A percentile compares a stretch with the other conserved stretches of the same genome.
Evolutionary conservation across 306 rosid species (phyloP).

Genomic region (Inga oerstediana): DNA sequence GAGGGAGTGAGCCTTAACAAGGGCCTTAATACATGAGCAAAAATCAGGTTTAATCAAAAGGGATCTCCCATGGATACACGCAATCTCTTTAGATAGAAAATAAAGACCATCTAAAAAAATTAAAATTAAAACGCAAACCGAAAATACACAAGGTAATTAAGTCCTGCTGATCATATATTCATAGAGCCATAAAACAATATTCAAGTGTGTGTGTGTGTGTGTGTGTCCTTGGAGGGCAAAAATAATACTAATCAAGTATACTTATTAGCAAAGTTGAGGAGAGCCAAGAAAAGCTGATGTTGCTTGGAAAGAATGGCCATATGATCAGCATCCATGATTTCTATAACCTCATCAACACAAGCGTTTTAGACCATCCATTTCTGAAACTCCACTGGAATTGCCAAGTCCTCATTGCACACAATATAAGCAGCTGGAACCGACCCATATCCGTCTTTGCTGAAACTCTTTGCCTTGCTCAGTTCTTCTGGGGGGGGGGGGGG

Average conservation of each 20-base stretch:
- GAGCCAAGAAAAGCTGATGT: slow-evolving; percentile 35
- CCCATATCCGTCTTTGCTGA: slow-evolving; percentile 48
- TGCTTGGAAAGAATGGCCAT: slow-evolving; percentile 53
- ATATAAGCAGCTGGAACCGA: slow-evolving; percentile 40
- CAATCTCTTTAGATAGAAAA: too few relatives aligned
- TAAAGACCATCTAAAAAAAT: too few relatives aligned
- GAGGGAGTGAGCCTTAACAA: too few relatives aligned
- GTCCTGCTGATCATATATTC: too few relatives aligned
- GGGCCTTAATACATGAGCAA: too few relatives aligned
- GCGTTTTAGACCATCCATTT: slow-evolving; percentile 56
- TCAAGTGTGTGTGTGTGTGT: too few relatives aligned
- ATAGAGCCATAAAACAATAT: too few relatives aligned
- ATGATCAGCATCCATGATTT: slow-evolving; percentile 56
- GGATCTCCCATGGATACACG: too few relatives aligned
- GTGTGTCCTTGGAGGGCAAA: too few relatives aligned
- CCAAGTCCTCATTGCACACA: slow-evolving; percentile 43
- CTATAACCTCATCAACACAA: slow-evolving; percentile 42
- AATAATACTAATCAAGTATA: background rate
- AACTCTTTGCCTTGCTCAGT: slow-evolving; percentile 36
- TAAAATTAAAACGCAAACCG: too few relatives aligned
- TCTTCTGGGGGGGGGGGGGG: slow-evolving; percentile 51
- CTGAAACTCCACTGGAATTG: slow-evolving; percentile 36
- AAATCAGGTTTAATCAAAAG: too few relatives aligned
- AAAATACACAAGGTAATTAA: too few relatives aligned
- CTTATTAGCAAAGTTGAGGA: slow-evolving; percentile 8